A percentile compares a stretch with the other conserved stretches of the same genome.
These are phyloP conservation scores for Candida neerlandica DNA, from an alignment of 1,139 yeast species.

Conservation along the genomic window DNA sequence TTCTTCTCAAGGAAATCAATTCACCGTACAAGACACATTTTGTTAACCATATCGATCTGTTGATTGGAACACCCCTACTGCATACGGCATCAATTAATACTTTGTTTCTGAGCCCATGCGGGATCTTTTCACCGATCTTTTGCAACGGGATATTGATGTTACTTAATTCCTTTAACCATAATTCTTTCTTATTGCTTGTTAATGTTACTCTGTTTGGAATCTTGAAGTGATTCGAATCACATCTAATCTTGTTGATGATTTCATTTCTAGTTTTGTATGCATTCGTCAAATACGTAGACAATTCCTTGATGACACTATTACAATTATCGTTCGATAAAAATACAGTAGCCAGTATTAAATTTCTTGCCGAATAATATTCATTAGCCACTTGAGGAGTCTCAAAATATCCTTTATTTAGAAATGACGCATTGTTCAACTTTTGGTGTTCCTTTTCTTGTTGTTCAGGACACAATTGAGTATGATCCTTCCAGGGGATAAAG, in stretches of 20 bases:
- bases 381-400: slow-evolving; percentile 62
- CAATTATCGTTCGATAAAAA: slow-evolving; percentile 43
- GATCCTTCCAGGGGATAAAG: slow-evolving; percentile 76
- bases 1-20: slow-evolving; percentile 65
- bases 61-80: slow-evolving; percentile 64
- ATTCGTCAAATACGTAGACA: slow-evolving; percentile 57
- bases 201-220: slow-evolving; percentile 88
- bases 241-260: slow-evolving; percentile 59
- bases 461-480: slow-evolving; percentile 46
- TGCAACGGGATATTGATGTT: slow-evolving; percentile 65
- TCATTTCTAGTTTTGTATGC: slow-evolving; percentile 68
- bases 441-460: slow-evolving; percentile 26
- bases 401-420: slow-evolving; percentile 45
- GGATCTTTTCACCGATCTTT: slow-evolving; percentile 75
- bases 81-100: slow-evolving; percentile 73
- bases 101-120: slow-evolving; percentile 84
- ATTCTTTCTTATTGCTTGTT: slow-evolving; percentile 81
- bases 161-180: slow-evolving; percentile 83
- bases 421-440: slow-evolving; percentile 34
- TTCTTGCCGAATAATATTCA: slow-evolving; percentile 53
- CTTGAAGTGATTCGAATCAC: slow-evolving; percentile 57
- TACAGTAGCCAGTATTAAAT: slow-evolving; percentile 50
- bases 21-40: slow-evolving; percentile 86
- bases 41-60: slow-evolving; percentile 87
- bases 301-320: slow-evolving; percentile 37